Base-by-base conservation (phyloP, 768 basidiomycete species). In the Daedaleopsis nitida region DNA sequence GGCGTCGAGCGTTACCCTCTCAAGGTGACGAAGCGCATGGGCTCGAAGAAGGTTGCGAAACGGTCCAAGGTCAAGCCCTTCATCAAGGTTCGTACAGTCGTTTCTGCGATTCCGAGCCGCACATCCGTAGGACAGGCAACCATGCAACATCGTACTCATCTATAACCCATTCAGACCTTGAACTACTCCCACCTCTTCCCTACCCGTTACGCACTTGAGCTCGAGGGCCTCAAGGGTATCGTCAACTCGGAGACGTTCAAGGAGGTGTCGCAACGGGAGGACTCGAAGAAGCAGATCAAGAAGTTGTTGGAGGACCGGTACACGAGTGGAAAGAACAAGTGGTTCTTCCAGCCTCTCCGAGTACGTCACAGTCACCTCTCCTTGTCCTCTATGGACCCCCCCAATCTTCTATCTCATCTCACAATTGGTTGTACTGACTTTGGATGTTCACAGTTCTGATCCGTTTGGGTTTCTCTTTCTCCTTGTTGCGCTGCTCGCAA, bases 171-270 rank as follows among this genome's bases (percentile, higher is more conserved):
- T 45, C 17, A 96, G 95, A 82, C 88, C 60, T 78, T 98, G 78
- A 99, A 99, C 87, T 98, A 98, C 84, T 93, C 94, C 60, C 97
- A 99, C 80, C 84, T 99, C 65, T 96, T 98, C 89, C 97, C 97
- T 47, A 98, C 97, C 64, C 96, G 97, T 77, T 99, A 98, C 79
- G 91, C 93, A 65, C 86, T 99, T 70, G 97, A 99, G 76, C 83
- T 98, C 73, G 97, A 99, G 78, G 85, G 86, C 55, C 80, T 99
- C 72, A 99, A 98, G 84, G 92, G 92, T 57, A 78, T 84, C 52
- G 88, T 97, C 56, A 79, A 84, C 24, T 73, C 82, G 51, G 96
- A 98, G 58, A 96, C 95, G 63, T 98, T 98, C 89, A 96, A 96
- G 82, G 96, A 99, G 83, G 91, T 92, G 56, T 84, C 94, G 69